These are phyloP conservation scores for Fraxinus albicans DNA, from an alignment of 305 asterid genomes.

Conservation along the genomic window DNA sequence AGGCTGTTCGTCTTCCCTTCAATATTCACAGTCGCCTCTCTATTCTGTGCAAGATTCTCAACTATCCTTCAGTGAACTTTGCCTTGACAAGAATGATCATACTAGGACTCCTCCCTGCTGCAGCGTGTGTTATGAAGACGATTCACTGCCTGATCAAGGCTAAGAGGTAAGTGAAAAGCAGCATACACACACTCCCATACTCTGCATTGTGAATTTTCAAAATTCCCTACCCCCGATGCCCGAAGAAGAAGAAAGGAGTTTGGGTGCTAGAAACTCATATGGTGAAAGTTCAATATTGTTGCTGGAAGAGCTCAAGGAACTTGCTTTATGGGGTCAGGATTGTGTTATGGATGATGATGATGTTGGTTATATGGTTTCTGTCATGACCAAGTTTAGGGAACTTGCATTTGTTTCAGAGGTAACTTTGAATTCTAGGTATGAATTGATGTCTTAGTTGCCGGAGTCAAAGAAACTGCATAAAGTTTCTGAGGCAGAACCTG, in stretches of 20 bases:
- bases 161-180: background rate
- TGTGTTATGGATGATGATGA: background rate
- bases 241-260: background rate
- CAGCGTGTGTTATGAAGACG: background rate
- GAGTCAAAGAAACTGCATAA: background rate
- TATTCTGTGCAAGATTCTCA: background rate
- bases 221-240: background rate
- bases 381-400: background rate
- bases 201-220: background rate
- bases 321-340: background rate
- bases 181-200: background rate
- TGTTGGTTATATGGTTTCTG: background rate
- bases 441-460: background rate
- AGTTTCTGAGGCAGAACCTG: background rate
- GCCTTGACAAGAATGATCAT: background rate
- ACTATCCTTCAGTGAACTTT: background rate
- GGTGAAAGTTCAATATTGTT: background rate
- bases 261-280: background rate
- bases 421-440: background rate
- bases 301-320: background rate
- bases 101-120: background rate
- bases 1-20: background rate
- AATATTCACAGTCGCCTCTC: background rate
- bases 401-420: background rate
- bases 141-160: background rate